Base-by-base conservation (phyloP, 1,139 yeast genomes). In the Debaryomycetaceae sp. region DNA sequence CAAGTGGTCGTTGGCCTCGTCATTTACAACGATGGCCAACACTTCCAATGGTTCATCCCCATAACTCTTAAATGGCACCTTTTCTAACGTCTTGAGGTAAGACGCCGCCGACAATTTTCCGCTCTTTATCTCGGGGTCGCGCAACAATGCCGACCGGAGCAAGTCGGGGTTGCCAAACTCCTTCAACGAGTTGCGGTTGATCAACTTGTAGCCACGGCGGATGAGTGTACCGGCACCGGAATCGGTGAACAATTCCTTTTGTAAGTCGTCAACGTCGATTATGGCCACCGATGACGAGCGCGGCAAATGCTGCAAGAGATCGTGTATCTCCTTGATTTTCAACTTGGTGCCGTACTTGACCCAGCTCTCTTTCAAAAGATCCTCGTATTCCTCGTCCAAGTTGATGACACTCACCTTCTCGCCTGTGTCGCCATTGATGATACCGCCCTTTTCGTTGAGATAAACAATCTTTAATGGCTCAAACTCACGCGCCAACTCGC, bases 201-300 rank as follows among this genome's bases (percentile, higher is more conserved):
- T 61, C 44, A 91, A 72, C 62, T 86, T 86, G 65, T 91, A 86
- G 40, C 99, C 99, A 59, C 98, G 79, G 72, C 98, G 83, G 49
- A 91, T 88, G 65, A 91, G 72, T 31, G 99, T 91, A 52, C 99
- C 99, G 28, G 98, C 99, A 58, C 99, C 99, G 11, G 96, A 83
- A 56, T 93, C 98, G 31, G 99, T 91, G 62, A 91, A 91, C 51
- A 91, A 75, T 61, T 91, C 99, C 60, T 89, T 91, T 63, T 93
- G 98, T 50, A 91, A 72, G 55, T 91, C 97, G 48, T 85, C 76
- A 28, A 93, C 96, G 45, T 91, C 85, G 49, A 91, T 91, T 53
- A 91, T 91, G 27, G 99, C 98, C 31, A 91, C 99, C 5, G 97
- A 88, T 1, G 96, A 88, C 8, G 97, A 85, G 57, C 97, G 79